Base-by-base conservation (phyloP, 2,329 filamentous ascomycete genomes). In the Alternaria metachromatica region DNA sequence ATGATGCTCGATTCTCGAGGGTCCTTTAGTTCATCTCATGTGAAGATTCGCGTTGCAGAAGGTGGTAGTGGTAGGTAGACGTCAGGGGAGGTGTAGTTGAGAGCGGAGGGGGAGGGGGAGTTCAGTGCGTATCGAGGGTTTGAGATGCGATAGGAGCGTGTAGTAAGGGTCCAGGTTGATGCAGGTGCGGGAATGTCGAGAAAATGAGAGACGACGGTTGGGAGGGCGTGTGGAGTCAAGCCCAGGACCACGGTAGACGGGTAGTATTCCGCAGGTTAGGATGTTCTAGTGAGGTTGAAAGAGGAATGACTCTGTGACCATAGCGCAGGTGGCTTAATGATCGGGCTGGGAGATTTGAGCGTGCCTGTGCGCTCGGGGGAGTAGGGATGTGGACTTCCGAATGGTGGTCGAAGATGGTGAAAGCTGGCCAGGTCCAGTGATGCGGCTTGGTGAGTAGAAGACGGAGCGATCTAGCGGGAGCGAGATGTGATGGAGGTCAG, bases 211-310 rank as follows among this genome's bases (percentile, higher is more conserved):
- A 77, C 74, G 73, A 78, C 72, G 72, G 76, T 76, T 79, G 76
- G 74, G 78, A 78, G 75, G 78, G 72, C 72, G 75, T 79, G 76
- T 79, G 77, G 77, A 77, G 75, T 76, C 68, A 71, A 71, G 74
- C 77, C 79, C 79, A 78, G 78, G 73, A 74, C 76, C 74, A 80
- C 78, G 79, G 79, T 81, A 79, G 75, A 72, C 77, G 78, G 78
- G 76, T 78, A 74, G 73, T 75, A 72, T 79, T 76, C 76, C 78
- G 78, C 73, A 72, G 71, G 65, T 72, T 74, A 74, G 76, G 74
- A 72, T 71, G 71, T 76, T 80, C 77, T 80, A 80, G 78, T 76
- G 72, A 72, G 73, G 69, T 73, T 73, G 68, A 73, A 76, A 76
- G 73, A 77, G 77, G 77, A 76, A 75, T 76, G 77, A 78, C 64